Evolutionary conservation across 2,329 filamentous ascomycete genomes (phyloP).

Genomic region (Penicillium sumatraense): DNA sequence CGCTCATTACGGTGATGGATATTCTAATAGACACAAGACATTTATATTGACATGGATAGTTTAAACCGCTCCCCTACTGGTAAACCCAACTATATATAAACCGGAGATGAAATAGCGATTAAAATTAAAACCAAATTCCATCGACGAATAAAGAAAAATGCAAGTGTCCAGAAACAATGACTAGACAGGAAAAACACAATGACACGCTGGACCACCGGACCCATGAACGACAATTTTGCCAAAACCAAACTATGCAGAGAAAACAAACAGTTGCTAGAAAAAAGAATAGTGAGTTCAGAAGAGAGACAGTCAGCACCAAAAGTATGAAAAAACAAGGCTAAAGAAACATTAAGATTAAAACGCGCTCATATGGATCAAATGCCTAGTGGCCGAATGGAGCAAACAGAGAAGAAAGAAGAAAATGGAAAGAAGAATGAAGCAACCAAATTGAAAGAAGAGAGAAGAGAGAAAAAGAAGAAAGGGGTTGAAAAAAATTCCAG

Average conservation of each 20-base stretch:
- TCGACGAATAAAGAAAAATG: background rate
- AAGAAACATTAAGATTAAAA: constrained; percentile 28
- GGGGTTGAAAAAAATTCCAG: constrained; percentile 6
- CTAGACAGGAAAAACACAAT: background rate
- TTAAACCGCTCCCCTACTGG: background rate
- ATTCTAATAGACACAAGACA: background rate
- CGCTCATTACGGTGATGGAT: no score
- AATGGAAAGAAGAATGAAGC: background rate
- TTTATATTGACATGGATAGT: background rate
- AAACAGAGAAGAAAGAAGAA: background rate
- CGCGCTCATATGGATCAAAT: constrained; percentile 22
- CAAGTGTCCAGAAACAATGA: background rate
- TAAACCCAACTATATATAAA: background rate
- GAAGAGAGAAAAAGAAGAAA: background rate
- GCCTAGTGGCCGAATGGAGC: constrained; percentile 8
- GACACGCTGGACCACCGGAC: background rate
- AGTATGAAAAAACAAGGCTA: constrained; percentile 15
- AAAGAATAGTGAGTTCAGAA: background rate
- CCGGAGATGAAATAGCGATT: background rate
- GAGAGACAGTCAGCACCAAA: background rate
- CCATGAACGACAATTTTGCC: constrained; percentile 2
- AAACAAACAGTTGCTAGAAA: constrained; percentile 5
- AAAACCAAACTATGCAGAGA: constrained; percentile 3
- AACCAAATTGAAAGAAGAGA: background rate
- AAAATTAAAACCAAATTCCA: background rate